Conservation (phyloP, 1,139 yeast species). For the Geotrichum bryndzae region DNA sequence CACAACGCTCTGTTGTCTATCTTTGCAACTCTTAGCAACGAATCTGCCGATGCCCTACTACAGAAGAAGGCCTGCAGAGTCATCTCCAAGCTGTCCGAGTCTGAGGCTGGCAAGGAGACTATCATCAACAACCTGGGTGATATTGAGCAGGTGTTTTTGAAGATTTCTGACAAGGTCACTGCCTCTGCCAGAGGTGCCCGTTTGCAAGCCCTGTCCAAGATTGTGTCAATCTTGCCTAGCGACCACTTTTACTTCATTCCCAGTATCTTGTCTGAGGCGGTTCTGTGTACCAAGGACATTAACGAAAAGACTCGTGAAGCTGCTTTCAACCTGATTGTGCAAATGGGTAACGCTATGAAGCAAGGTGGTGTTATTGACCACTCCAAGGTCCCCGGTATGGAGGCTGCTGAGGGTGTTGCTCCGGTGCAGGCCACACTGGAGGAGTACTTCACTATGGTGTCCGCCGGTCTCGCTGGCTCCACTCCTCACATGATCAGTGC, state of each 20-base stretch:
- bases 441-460: conserved; percentile 86
- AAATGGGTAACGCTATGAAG: conserved; percentile 75
- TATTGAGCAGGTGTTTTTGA: conserved; percentile 55
- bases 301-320: conserved; percentile 86
- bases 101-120: conserved; percentile 53
- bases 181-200: conserved; percentile 79
- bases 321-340: conserved; percentile 68
- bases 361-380: conserved; percentile 66
- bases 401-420: conserved; percentile 42
- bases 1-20: conserved; percentile 73
- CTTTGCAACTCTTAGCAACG: conserved; percentile 61
- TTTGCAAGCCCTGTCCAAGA: conserved; percentile 56
- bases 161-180: conserved; percentile 55
- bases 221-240: conserved; percentile 57
- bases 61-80: conserved; percentile 91
- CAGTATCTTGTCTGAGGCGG: conserved; percentile 75
- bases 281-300: conserved; percentile 85
- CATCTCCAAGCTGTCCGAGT: conserved; percentile 61
- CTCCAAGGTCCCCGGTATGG: conserved; percentile 61
- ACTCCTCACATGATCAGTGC: conserved; percentile 96
- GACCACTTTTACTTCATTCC: conserved; percentile 72
- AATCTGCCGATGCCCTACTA: conserved; percentile 53
- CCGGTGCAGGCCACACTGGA: conserved; percentile 62
- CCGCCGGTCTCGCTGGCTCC: conserved; percentile 94
- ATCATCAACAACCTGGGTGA: conserved; percentile 47